These are phyloP conservation scores for Juglanconis oblonga DNA, from an alignment of 2,329 filamentous ascomycete genomes.

Conservation along the genomic window DNA sequence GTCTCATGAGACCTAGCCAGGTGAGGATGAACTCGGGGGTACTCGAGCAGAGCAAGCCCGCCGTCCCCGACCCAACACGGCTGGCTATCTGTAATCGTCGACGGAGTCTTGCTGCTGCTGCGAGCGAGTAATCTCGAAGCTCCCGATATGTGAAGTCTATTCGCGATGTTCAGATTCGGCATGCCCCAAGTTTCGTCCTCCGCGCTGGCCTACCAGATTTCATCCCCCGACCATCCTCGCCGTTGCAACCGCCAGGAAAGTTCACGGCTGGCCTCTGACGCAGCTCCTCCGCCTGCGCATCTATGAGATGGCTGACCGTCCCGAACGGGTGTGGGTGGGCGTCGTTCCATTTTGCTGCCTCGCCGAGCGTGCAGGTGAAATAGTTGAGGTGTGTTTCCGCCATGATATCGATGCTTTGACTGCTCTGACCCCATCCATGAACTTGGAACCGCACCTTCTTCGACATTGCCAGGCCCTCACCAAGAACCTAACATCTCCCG, in stretches of 20 bases:
- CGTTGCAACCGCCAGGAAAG: slow-evolving; percentile 13
- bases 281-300: slow-evolving; percentile 38
- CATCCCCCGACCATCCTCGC: slow-evolving; percentile 11
- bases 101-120: slow-evolving; percentile 10
- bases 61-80: slow-evolving; percentile 11
- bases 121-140: slow-evolving; percentile 28
- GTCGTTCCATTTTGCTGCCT: slow-evolving; percentile 41
- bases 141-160: slow-evolving; percentile 27
- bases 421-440: not conserved
- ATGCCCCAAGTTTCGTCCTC: not conserved
- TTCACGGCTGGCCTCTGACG: slow-evolving; percentile 38
- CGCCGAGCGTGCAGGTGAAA: slow-evolving; percentile 60
- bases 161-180: not conserved
- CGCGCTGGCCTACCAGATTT: slow-evolving; percentile 12
- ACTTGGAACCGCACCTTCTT: slow-evolving; percentile 12
- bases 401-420: not conserved
- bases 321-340: slow-evolving; percentile 32
- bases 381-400: slow-evolving; percentile 39
- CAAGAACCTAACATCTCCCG: not conserved
- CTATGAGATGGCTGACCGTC: slow-evolving; percentile 49
- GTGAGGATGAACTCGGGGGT: slow-evolving; percentile 55
- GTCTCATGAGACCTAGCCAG: slow-evolving; percentile 57
- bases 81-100: slow-evolving; percentile 13
- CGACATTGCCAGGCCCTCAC: not conserved
- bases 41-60: slow-evolving; percentile 56